Base-by-base conservation (phyloP, 345 rosid species). In the Ricinus communis region DNA sequence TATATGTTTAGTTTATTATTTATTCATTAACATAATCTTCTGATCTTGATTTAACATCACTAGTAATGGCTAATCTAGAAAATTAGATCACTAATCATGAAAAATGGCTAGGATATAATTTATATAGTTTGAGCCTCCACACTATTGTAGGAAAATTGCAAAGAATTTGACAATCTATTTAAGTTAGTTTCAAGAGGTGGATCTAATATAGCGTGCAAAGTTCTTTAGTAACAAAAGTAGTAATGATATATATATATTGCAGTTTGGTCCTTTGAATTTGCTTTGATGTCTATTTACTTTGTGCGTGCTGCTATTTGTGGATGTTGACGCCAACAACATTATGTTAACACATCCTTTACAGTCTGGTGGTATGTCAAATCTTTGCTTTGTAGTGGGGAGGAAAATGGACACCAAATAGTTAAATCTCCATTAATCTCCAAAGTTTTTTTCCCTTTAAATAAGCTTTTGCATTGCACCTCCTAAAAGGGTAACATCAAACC, bases 301-400 rank as follows among this genome's bases (percentile, higher is more conserved):
- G 33, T 59, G 71, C 15, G 74, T 70, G 12, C 36, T 43, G 33
- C n/a, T n/a, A n/a, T n/a, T 30, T 73, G 63, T 65, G 71, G 66
- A 65, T 11, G 52, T 69, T 64, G 77, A 68, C 61, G 47, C 70
- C 74, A 79, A 61, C 66, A n/a, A 21, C 50, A 77, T 71, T 54
- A 69, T 54, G 75, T 74, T 66, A 56, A 68, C 47, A 30, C 66
- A 63, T 69, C 69, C 81, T 77, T 82, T 82, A 80, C 81, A 85
- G 80, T 45, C 74, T 76, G 82, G 82, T 76, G 62, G 77, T 31
- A 54, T 45, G 84, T 85, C 84, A 68, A 78, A 74, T 78, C 80
- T 50, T 72, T 49, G 69, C 75, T 75, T 68, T 71, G 74, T 71
- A 33, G 65, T 28, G 22, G 27, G 49, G 53, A 53, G 16, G 12